A percentile compares a stretch with the other conserved stretches of the same genome.
phyloP scores from a whole-genome alignment of 306 rosid species.

The Carpinus viminea region DNA sequence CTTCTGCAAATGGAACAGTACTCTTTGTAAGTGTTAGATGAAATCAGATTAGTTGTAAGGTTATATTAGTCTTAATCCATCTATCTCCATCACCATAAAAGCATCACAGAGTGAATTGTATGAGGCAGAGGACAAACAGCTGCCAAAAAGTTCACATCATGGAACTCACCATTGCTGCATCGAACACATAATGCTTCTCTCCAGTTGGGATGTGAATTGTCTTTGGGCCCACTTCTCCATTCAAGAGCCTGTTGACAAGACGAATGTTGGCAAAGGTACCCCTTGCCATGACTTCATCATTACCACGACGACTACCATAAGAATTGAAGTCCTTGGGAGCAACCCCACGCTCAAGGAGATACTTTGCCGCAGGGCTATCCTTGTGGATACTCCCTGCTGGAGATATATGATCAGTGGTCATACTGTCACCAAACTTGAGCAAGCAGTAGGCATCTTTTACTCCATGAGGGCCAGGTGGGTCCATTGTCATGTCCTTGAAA shows the following conservation, averaged over 20 bases:
- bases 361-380: conserved; percentile 46
- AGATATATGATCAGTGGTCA: conserved; percentile 53
- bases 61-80: too few relatives aligned
- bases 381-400: conserved; percentile 43
- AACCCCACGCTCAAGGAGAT: conserved; percentile 41
- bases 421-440: conserved; percentile 45
- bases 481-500: conserved; percentile 41
- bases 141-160: too few relatives aligned
- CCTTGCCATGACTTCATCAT: conserved; percentile 45
- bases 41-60: neutral
- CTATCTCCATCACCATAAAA: neutral
- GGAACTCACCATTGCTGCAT: conserved; percentile 45
- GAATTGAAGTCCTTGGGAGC: conserved; percentile 45
- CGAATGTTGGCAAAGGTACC: conserved; percentile 44
- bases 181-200: conserved; percentile 36
- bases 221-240: conserved; percentile 44
- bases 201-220: conserved; percentile 50
- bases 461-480: conserved; percentile 34
- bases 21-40: neutral
- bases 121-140: neutral
- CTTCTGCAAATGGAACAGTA: conserved; percentile 23
- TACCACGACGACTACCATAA: conserved; percentile 40
- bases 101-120: neutral
- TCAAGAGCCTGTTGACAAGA: conserved; percentile 37
- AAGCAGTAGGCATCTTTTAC: conserved; percentile 47